Conservation (phyloP, 176 grass and related monocot genomes). For the Aegilops tauschii region DNA sequence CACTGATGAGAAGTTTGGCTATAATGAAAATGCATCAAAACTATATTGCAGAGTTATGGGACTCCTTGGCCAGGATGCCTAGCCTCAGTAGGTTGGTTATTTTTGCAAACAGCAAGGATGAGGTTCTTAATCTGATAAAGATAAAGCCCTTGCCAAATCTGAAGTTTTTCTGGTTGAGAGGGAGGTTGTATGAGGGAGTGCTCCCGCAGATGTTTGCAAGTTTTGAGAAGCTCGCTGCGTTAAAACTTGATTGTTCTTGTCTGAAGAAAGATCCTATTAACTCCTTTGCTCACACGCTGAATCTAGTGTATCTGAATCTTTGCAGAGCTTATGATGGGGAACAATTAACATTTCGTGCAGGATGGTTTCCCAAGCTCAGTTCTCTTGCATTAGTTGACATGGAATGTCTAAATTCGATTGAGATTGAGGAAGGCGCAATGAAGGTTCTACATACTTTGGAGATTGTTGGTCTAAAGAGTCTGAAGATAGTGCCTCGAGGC, state of each 20-base stretch:
- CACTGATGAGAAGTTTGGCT: constrained; percentile 28
- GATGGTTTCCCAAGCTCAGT: constrained; percentile 54
- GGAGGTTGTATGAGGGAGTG: constrained; percentile 27
- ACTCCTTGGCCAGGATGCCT: constrained; percentile 38
- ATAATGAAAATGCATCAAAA: constrained; percentile 19
- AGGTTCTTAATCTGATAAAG: constrained; percentile 24
- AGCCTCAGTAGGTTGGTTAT: constrained; percentile 25
- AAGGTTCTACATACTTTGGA: neutral
- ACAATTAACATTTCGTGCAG: constrained; percentile 9
- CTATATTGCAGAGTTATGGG: constrained; percentile 26
- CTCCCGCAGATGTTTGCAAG: constrained; percentile 15
- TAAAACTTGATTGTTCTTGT: constrained; percentile 37
- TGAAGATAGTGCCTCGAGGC: constrained; percentile 33
- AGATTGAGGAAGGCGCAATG: constrained; percentile 49
- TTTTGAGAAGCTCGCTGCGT: constrained; percentile 16
- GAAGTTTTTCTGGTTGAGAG: constrained; percentile 1
- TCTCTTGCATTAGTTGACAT: constrained; percentile 27
- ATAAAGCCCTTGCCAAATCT: constrained; percentile 25
- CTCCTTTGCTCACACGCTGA: constrained; percentile 38
- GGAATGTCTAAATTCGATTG: constrained; percentile 31
- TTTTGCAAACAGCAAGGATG: neutral
- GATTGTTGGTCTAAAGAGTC: constrained; percentile 27
- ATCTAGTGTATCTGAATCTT: constrained; percentile 30
- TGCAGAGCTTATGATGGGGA: constrained; percentile 23
- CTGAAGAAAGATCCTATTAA: constrained; percentile 50